These are phyloP conservation scores for Cutaneotrichosporon cavernicola DNA, from an alignment of 1,284 basidiomycete species.

Conservation along the genomic window DNA sequence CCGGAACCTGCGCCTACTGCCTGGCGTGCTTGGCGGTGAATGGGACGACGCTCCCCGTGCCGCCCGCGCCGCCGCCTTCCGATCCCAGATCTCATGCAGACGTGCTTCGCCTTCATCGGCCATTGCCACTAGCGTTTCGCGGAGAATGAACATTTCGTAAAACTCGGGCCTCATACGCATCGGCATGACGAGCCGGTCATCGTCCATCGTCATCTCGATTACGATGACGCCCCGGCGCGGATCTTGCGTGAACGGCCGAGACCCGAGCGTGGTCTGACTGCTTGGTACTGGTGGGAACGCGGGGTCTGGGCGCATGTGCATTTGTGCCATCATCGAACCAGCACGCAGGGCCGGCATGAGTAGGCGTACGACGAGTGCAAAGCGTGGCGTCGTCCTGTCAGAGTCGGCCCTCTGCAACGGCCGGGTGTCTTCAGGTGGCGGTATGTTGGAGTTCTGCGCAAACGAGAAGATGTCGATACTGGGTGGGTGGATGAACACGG, in stretches of 20 bases:
- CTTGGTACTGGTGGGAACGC: slow-evolving; percentile 35
- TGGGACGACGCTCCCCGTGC: slow-evolving; percentile 12
- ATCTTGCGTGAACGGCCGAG: slow-evolving; percentile 49
- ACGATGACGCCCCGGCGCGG: slow-evolving; percentile 46
- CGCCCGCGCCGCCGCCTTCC: slow-evolving; percentile 28
- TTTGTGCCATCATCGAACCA: slow-evolving; percentile 22
- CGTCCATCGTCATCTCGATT: slow-evolving; percentile 37
- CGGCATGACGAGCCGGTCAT: slow-evolving; percentile 8
- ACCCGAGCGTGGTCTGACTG: slow-evolving; percentile 25
- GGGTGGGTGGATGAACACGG: slow-evolving; percentile 27
- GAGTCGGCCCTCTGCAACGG: slow-evolving; percentile 33
- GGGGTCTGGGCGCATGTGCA: slow-evolving; percentile 51
- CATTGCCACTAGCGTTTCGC: slow-evolving; percentile 55
- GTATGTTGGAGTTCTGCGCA: slow-evolving; percentile 27
- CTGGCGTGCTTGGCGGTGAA: slow-evolving; percentile 1
- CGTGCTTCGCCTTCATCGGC: slow-evolving; percentile 45
- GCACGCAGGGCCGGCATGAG: slow-evolving; percentile 37
- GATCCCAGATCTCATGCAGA: slow-evolving; percentile 43
- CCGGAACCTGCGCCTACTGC: background rate
- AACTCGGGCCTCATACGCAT: slow-evolving; percentile 1
- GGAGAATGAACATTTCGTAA: slow-evolving; percentile 56
- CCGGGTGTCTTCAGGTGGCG: slow-evolving; percentile 24
- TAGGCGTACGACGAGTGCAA: slow-evolving; percentile 35
- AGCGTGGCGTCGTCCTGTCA: slow-evolving; percentile 41
- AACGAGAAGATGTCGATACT: slow-evolving; percentile 46